Evolutionary conservation across 148 eudicot genomes (phyloP).

Genomic region (Vaccinium vitisidaea): DNA sequence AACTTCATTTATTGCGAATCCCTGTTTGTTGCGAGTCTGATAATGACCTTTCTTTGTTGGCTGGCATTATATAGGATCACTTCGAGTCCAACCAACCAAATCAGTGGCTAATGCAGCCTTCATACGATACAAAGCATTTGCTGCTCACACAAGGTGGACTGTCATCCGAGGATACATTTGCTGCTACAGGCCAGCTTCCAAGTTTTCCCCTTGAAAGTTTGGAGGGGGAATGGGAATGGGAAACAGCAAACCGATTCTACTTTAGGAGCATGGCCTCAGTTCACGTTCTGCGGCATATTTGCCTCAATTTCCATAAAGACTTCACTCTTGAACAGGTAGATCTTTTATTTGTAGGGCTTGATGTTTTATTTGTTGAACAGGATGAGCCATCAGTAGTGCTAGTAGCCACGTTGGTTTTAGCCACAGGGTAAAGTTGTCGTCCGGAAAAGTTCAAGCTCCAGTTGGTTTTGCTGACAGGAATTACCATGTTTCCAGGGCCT

Average conservation of each 20-base stretch:
- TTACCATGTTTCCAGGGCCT: not conserved
- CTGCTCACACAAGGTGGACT: constrained; percentile 38
- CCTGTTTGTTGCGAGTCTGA: not conserved
- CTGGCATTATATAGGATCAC: constrained; percentile 45
- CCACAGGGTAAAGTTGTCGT: not conserved
- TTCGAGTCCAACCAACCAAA: constrained; percentile 32
- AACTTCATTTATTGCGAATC: not conserved
- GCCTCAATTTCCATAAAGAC: constrained; percentile 78
- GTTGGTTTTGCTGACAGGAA: not conserved
- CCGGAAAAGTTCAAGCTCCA: not conserved
- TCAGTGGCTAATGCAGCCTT: constrained; percentile 83
- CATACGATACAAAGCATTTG: constrained; percentile 76
- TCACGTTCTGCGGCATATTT: constrained; percentile 53
- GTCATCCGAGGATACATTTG: constrained; percentile 23
- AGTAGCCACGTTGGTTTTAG: not conserved
- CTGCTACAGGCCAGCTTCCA: constrained; percentile 25
- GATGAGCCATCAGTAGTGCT: not conserved
- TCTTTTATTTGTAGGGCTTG: not conserved
- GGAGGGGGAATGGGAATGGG: constrained; percentile 66
- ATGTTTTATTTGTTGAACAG: not conserved
- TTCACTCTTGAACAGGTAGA: constrained; percentile 75
- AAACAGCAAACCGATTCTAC: constrained; percentile 61
- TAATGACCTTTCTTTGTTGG: constrained; percentile 9
- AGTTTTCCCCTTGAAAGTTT: constrained; percentile 24
- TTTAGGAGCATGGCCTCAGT: constrained; percentile 84